phyloP scores from a whole-genome alignment of 306 rosid species.

The Fagus crenata region DNA sequence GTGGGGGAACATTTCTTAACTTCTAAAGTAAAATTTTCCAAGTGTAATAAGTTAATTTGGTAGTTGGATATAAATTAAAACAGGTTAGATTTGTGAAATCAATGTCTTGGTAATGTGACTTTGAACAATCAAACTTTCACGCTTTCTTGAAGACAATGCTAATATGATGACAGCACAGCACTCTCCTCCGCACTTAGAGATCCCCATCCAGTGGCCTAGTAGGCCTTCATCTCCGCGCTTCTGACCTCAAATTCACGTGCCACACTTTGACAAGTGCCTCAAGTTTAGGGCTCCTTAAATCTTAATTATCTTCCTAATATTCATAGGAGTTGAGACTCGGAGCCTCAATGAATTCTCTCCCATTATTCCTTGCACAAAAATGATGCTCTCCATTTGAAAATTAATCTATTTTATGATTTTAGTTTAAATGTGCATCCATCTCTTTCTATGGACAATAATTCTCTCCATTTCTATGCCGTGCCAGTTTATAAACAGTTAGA shows the following conservation, averaged over 20 bases:
- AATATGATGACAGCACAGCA: neutral
- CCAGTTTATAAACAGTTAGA: too few relatives aligned
- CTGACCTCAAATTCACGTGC: neutral
- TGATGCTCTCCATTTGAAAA: too few relatives aligned
- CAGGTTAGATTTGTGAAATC: neutral
- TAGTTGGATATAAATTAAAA: too few relatives aligned
- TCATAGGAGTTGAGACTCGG: neutral
- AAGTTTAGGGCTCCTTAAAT: neutral
- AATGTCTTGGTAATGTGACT: neutral
- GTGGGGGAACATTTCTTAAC: too few relatives aligned
- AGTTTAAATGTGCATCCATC: too few relatives aligned
- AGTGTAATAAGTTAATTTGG: too few relatives aligned
- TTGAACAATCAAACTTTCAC: constrained; percentile 5
- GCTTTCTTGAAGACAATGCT: neutral
- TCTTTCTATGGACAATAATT: too few relatives aligned
- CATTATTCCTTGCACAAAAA: too few relatives aligned
- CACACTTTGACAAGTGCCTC: neutral
- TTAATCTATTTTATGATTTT: too few relatives aligned
- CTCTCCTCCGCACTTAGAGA: constrained; percentile 3
- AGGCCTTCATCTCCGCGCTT: neutral
- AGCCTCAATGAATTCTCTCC: too few relatives aligned
- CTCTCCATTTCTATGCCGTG: too few relatives aligned
- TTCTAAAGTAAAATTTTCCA: too few relatives aligned
- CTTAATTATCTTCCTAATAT: neutral
- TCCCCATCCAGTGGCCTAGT: neutral